phyloP scores from a whole-genome alignment of 257 asterid genomes.

The Solanum habrochaites region DNA sequence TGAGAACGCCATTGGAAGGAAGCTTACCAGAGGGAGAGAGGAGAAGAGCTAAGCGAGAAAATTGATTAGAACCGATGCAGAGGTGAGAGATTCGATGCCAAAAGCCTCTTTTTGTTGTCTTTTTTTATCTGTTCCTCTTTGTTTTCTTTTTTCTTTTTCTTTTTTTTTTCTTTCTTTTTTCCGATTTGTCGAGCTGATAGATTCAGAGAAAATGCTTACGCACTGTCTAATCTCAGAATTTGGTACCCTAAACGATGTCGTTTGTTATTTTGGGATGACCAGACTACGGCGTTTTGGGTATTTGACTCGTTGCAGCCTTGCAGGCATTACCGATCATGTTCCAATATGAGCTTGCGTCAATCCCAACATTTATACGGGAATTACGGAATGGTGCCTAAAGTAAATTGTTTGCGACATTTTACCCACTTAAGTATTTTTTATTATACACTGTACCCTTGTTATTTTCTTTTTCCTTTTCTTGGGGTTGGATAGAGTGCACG shows the following conservation, averaged over 20 bases:
- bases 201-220: background rate
- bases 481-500: too few relatives aligned
- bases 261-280: background rate
- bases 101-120: background rate
- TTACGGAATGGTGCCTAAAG: background rate
- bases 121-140: background rate
- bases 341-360: background rate
- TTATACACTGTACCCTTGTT: background rate
- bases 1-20: background rate
- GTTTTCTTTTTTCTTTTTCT: background rate
- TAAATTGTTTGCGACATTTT: background rate
- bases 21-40: constrained; percentile 27
- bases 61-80: background rate
- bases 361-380: background rate
- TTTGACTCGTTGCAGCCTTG: background rate
- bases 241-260: background rate
- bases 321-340: background rate
- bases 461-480: background rate
- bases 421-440: background rate
- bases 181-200: constrained; percentile 22
- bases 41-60: background rate
- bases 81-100: constrained; percentile 8
- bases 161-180: background rate
- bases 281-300: background rate
- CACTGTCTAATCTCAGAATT: background rate